These are phyloP conservation scores for Nemania serpens DNA, from an alignment of 2,329 filamentous ascomycete genomes.

Conservation along the genomic window DNA sequence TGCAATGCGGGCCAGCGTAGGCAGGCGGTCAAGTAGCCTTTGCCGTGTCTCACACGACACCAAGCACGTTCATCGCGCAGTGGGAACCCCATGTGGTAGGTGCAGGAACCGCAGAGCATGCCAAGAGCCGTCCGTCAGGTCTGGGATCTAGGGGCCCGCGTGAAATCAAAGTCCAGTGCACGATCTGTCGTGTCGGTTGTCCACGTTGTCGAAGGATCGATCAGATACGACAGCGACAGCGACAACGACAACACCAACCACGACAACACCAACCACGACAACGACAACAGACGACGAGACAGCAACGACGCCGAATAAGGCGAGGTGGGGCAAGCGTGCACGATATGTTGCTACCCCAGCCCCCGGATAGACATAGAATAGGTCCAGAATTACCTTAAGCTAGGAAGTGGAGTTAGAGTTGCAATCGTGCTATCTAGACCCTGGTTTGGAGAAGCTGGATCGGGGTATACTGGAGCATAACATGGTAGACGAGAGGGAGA, in stretches of 20 bases:
- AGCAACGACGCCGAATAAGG: conserved; percentile 9
- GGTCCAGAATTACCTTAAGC: conserved; percentile 22
- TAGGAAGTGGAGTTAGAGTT: conserved; percentile 23
- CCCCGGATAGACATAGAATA: conserved; percentile 21
- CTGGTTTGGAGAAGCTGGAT: conserved; percentile 16
- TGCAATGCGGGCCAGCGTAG: conserved; percentile 7
- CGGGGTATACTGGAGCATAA: conserved; percentile 10
- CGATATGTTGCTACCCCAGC: conserved; percentile 30
- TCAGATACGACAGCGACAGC: conserved; percentile 7
- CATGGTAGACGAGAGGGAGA: neutral
- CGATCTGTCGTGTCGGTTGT: conserved; percentile 14
- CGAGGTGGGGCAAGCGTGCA: conserved; percentile 24
- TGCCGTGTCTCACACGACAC: conserved; percentile 13
- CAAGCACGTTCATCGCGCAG: conserved; percentile 17
- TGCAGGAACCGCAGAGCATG: conserved; percentile 23
- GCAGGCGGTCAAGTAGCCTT: conserved; percentile 1
- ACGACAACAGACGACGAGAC: neutral
- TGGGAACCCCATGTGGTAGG: conserved; percentile 23
- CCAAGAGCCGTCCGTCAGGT: conserved; percentile 17
- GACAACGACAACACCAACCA: neutral
- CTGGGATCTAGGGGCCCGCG: neutral
- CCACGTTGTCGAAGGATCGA: conserved; percentile 20
- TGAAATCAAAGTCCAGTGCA: neutral
- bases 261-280: conserved; percentile 4
- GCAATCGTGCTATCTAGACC: conserved; percentile 19